Conservation (phyloP, 345 rosid species). For the Ailanthus altissimus region DNA sequence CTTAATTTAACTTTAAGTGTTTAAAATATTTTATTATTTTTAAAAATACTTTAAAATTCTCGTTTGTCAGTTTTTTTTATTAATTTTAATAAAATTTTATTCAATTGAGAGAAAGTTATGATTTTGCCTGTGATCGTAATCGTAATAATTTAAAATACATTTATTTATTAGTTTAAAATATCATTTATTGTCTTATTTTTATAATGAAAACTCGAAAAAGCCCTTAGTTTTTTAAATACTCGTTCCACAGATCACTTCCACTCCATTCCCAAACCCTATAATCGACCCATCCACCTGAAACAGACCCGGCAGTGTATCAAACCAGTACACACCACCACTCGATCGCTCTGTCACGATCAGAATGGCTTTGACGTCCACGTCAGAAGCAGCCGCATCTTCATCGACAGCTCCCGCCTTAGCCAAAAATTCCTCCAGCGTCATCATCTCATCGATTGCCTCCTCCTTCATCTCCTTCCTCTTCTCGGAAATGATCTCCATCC, state of each 20-base stretch:
- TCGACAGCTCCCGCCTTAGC: constrained; percentile 65
- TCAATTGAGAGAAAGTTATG: no score
- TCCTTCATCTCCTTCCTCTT: constrained; percentile 68
- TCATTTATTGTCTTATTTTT: no score
- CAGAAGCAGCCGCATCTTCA: constrained; percentile 31
- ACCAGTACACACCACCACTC: constrained; percentile 51
- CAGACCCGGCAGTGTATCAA: constrained; percentile 47
- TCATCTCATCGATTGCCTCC: constrained; percentile 71
- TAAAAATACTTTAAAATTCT: no score
- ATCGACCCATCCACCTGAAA: constrained; percentile 60
- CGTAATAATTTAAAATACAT: no score
- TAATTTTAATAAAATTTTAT: no score
- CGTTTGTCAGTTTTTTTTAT: no score
- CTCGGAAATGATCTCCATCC: constrained; percentile 81
- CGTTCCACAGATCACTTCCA: constrained; percentile 36
- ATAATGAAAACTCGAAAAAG: no score
- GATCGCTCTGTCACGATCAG: constrained; percentile 31
- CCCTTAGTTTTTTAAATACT: no score
- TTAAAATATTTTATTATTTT: no score
- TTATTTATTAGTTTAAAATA: no score
- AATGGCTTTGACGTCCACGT: constrained; percentile 32
- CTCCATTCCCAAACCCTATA: constrained; percentile 51
- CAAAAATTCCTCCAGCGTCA: constrained; percentile 92
- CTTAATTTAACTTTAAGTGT: no score
- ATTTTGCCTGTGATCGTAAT: no score